Base-by-base conservation (phyloP, 768 basidiomycete genomes). In the Daedaleopsis sinensis region DNA sequence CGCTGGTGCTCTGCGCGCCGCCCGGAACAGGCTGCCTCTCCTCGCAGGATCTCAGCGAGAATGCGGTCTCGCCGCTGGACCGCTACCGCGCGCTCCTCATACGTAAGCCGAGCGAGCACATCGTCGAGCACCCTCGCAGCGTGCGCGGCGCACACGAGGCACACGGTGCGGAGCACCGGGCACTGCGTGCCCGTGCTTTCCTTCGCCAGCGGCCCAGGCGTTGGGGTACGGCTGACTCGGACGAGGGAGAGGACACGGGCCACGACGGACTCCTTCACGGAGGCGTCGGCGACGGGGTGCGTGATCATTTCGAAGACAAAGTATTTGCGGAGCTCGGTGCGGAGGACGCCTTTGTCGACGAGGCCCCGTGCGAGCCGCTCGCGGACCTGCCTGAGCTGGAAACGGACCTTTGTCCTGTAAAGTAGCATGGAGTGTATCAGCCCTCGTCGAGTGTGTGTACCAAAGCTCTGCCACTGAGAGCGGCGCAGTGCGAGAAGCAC, bases 291-390 rank as follows among this genome's bases (percentile, higher is more conserved):
- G 53, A 98, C 91, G 1, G 96, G 97, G 74, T 99, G 96, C 0
- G 96, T 99, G 18, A 96, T 96, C 96, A 99, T 98, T 78, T 99
- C 96, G 77, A 99, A 99, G 35, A 99, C 81, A 52, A 99, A 84
- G 76, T 98, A 98, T 74, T 98, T 98, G 70, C 95, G 91, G 73
- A 98, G 98, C 74, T 98, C 97, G 16, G 96, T 99, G 53, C 97
- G 90, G n/a, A 99, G 85, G 42, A 99, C 88, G 68, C 96, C 97
- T 76, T 99, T 99, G 81, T 99, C 96, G 54, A 98, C 96, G 43
- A 99, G 86, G 3, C 96, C 84, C 73, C 98, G 98, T 15, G 96
- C 95, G 43, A 99, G 88, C 18, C 96, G 91, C 77, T 99, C 96
- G 51, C 96, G 90, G 43, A 98, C 96, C 77, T 98, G 96, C 75